Evolutionary conservation across 495 filamentous ascomycete genomes (phyloP).

Genomic region (Penicillium ucsense): DNA sequence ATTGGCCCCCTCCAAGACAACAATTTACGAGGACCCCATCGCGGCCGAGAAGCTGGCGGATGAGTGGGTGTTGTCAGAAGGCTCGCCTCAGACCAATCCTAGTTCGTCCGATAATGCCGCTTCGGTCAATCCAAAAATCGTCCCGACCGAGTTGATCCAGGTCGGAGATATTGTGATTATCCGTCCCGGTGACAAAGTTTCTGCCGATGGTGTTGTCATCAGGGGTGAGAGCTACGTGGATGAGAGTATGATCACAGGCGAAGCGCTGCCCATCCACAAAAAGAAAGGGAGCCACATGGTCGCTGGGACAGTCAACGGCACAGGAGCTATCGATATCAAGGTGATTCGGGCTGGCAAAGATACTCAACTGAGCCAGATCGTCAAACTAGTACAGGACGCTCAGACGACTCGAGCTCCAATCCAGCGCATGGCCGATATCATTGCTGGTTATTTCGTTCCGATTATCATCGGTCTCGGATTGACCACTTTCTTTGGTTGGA

Average conservation of each 20-base stretch:
- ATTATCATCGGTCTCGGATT: conserved; percentile 75
- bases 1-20: conserved; percentile 90
- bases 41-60: conserved; percentile 85
- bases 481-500: conserved; percentile 84
- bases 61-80: conserved; percentile 44
- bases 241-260: conserved; percentile 98
- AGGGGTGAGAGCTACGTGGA: conserved; percentile 88
- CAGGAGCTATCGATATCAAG: conserved; percentile 82
- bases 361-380: conserved; percentile 95
- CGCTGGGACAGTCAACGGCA: conserved; percentile 94
- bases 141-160: conserved; percentile 91
- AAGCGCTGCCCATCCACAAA: conserved; percentile 89
- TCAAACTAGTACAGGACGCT: conserved; percentile 91
- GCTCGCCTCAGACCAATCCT: conserved; percentile 31
- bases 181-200: conserved; percentile 91
- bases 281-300: conserved; percentile 68
- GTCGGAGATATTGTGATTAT: conserved; percentile 90
- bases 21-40: conserved; percentile 94
- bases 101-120: conserved; percentile 36
- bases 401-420: conserved; percentile 93
- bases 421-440: conserved; percentile 81
- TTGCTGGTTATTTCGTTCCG: conserved; percentile 93
- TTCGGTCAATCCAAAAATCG: conserved; percentile 63
- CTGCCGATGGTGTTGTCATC: conserved; percentile 82
- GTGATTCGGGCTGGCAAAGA: conserved; percentile 90